Evolutionary conservation across 2,329 filamentous ascomycete genomes (phyloP).

Genomic region (Cladosporium sphaerospermum): DNA sequence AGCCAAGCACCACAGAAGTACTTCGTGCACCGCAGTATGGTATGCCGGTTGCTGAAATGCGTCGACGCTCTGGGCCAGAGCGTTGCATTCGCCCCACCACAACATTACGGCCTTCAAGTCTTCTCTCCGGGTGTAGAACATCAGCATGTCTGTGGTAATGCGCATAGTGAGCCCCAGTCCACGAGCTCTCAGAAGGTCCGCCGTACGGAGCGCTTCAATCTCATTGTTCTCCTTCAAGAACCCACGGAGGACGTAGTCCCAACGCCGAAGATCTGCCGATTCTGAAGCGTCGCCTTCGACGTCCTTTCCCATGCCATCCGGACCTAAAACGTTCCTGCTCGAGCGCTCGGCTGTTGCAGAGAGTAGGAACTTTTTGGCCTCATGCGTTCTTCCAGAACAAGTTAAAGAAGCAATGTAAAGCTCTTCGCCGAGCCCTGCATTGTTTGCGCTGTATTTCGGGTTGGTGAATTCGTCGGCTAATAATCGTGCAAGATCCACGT

Average conservation of each 20-base stretch:
- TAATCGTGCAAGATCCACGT: conserved; percentile 36
- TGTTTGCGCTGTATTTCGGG: not conserved
- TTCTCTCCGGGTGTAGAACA: conserved; percentile 55
- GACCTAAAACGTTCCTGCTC: not conserved
- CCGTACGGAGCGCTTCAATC: conserved; percentile 51
- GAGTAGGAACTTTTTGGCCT: conserved; percentile 23
- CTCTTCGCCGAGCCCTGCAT: not conserved
- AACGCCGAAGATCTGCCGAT: not conserved
- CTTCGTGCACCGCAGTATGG: conserved; percentile 2
- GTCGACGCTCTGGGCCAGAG: conserved; percentile 53
- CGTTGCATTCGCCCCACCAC: conserved; percentile 59
- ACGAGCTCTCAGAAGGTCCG: conserved; percentile 44
- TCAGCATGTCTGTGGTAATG: conserved; percentile 26
- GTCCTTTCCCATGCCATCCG: not conserved
- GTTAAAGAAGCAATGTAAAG: not conserved
- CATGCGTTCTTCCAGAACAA: conserved; percentile 25
- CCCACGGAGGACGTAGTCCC: conserved; percentile 42
- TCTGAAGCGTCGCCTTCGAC: too few relatives aligned
- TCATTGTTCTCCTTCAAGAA: conserved; percentile 56
- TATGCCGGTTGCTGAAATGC: not conserved
- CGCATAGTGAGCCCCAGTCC: not conserved
- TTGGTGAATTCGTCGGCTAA: conserved; percentile 23
- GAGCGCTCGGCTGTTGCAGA: not conserved
- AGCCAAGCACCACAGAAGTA: conserved; percentile 21
- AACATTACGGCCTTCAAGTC: conserved; percentile 56